Base-by-base conservation (phyloP, 2,329 filamentous ascomycete genomes). In the Cordyceps tenuipes region DNA sequence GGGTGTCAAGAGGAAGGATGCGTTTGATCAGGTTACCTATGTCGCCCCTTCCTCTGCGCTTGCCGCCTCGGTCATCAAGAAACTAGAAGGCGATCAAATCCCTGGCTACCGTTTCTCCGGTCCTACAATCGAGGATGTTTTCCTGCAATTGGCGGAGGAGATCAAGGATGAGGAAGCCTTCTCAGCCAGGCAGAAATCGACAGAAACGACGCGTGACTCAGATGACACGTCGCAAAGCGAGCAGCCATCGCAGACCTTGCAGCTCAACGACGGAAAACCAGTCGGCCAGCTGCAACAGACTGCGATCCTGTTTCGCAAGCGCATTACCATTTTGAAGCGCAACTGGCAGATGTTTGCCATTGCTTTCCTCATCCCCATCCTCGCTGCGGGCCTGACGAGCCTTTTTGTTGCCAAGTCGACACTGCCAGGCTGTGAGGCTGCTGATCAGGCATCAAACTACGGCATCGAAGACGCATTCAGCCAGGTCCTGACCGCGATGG, bases 91-190 rank as follows among this genome's bases (percentile, higher is more conserved):
- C 1, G 76, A 79, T 1, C 84, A 84, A 0, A 80, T 95, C 46
- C 78, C 79, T 17, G 88, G 95, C 61, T 96, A 96, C 70, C 86
- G 91, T 61, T 89, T 96, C 65, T 89, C 88, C 17, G 91, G 91
- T 0, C 93, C 92, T 0, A 95, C 90, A 0, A 91, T 97, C 46
- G 93, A 97, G 70, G 91, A 96, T 65, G 91, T 96, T 0, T 97
- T 97, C 72, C 75, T 97, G 26, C 87, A 90, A 64, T 79, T 96
- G 44, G 90, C 91, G 0, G 89, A 93, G 68, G 91, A 96, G 70
- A 82, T 91, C 62, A 81, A 79, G 60, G 79, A 79, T 6, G 82
- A 87, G 64, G 72, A 71, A 52, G 66, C 68, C 12, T 69, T 71
- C 58, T 64, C 64, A 2, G 63, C 58, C 2, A 54, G 60, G n/a